A percentile compares a stretch with the other conserved stretches of the same genome.
These are phyloP conservation scores for Myxozyma monticola DNA, from an alignment of 805 yeast genomes.

Conservation along the genomic window DNA sequence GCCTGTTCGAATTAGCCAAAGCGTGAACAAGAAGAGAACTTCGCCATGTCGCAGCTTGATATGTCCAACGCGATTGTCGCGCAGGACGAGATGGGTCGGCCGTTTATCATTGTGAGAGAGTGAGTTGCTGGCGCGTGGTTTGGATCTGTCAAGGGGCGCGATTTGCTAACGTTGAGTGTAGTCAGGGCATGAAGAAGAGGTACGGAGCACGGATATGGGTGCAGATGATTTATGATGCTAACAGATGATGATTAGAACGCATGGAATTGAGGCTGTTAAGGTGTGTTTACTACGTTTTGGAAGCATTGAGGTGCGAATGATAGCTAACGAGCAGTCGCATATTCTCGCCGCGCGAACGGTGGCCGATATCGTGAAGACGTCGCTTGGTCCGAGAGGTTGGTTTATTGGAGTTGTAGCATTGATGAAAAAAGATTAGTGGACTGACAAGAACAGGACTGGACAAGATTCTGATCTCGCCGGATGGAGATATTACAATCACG, in stretches of 20 bases:
- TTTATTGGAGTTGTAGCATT: background rate
- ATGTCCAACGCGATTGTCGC: conserved; percentile 98
- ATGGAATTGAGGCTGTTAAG: conserved; percentile 75
- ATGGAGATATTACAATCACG: conserved; percentile 96
- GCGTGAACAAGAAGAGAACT: no score
- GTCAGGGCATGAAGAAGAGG: conserved; percentile 45
- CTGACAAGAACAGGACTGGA: conserved; percentile 60
- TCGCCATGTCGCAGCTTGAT: conserved; percentile 56
- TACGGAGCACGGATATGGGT: background rate
- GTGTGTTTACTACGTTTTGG: conserved; percentile 6
- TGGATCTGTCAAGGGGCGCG: background rate
- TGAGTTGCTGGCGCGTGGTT: conserved; percentile 40
- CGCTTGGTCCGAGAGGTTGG: conserved; percentile 86
- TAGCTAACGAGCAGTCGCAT: conserved; percentile 59
- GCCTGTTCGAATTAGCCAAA: no score
- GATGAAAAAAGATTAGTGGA: background rate
- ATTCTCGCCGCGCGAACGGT: conserved; percentile 94
- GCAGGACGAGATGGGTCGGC: conserved; percentile 99
- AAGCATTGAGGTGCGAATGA: background rate
- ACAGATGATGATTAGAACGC: conserved; percentile 40
- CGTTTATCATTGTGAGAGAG: conserved; percentile 95
- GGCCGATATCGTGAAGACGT: conserved; percentile 85
- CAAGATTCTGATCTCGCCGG: conserved; percentile 90
- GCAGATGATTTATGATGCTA: background rate
- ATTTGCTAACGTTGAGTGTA: conserved; percentile 13